Percentiles rank a stretch among this genome's conserved stretches.
phyloP scores from a whole-genome alignment of 1,139 yeast genomes.

The Casaregolazyma suthepensis region DNA sequence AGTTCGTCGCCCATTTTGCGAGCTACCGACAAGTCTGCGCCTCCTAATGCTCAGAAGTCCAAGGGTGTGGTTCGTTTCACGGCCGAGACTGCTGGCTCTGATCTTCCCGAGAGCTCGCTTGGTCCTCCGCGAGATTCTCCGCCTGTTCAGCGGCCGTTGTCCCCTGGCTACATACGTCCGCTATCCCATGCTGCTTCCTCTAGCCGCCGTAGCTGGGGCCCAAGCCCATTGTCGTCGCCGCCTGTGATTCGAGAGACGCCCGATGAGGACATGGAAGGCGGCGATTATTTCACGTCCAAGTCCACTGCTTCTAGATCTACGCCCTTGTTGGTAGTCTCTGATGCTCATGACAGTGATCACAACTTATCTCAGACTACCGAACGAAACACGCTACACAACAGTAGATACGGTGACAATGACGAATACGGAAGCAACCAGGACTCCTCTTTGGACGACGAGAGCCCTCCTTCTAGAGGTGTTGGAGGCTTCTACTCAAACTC shows the following conservation, averaged over 20 bases:
- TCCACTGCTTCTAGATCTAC: constrained; percentile 1
- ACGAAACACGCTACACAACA: constrained; percentile 8
- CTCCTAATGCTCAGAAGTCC: background rate
- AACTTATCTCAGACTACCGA: constrained; percentile 1
- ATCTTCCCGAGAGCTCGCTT: background rate
- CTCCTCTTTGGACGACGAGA: constrained; percentile 11
- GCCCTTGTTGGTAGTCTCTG: background rate
- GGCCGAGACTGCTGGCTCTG: constrained; percentile 1
- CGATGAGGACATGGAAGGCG: background rate
- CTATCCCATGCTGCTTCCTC: background rate
- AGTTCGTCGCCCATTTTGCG: background rate
- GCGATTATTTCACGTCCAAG: background rate
- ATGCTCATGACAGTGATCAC: background rate
- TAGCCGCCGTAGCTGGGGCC: background rate
- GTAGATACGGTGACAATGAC: constrained; percentile 1
- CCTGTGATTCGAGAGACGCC: background rate
- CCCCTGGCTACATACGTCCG: constrained; percentile 4
- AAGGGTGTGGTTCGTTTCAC: constrained; percentile 5
- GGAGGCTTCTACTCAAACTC: constrained; percentile 1
- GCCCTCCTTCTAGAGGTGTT: constrained; percentile 1
- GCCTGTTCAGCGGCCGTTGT: background rate
- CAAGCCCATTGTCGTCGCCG: constrained; percentile 5
- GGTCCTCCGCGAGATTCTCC: background rate
- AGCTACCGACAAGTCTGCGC: background rate
- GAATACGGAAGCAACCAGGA: constrained; percentile 12